Percentiles rank a stretch among this genome's conserved stretches.
Evolutionary conservation across 371 early-diverging fungal genomes (phyloP).

Genomic region (Ecytonucleospora hepatopenaei): DNA sequence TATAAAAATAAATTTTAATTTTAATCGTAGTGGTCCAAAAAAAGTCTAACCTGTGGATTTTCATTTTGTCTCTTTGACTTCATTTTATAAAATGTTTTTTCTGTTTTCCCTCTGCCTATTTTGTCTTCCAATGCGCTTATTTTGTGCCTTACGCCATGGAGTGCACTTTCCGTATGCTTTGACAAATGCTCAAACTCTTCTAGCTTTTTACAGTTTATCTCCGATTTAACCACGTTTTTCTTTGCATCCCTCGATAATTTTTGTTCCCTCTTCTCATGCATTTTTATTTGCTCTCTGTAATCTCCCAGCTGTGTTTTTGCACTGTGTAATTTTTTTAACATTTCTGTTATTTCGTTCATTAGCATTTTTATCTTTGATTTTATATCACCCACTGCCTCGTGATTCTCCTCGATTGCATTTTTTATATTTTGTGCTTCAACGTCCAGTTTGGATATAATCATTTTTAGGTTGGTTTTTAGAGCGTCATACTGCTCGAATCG

Average conservation of each 20-base stretch:
- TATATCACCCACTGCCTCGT: background rate
- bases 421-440: background rate
- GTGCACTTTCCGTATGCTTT: background rate
- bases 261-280: background rate
- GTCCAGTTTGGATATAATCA: background rate
- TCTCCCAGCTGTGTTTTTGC: background rate
- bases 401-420: background rate
- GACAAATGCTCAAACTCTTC: background rate
- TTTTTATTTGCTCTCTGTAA: background rate
- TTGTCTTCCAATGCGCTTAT: slow-evolving; percentile 5
- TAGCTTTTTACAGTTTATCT: background rate
- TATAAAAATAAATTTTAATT: no score
- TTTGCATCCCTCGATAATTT: background rate
- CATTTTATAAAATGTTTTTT: background rate
- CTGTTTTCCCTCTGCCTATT: background rate
- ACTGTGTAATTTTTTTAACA: background rate
- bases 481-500: background rate
- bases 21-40: background rate
- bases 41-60: slow-evolving; percentile 1
- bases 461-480: background rate
- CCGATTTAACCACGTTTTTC: background rate
- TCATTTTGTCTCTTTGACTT: background rate
- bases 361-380: background rate
- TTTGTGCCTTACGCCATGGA: background rate
- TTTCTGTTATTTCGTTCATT: background rate